Conservation (phyloP, 2,329 filamentous ascomycete genomes). For the Curvularia eragrostidis region DNA sequence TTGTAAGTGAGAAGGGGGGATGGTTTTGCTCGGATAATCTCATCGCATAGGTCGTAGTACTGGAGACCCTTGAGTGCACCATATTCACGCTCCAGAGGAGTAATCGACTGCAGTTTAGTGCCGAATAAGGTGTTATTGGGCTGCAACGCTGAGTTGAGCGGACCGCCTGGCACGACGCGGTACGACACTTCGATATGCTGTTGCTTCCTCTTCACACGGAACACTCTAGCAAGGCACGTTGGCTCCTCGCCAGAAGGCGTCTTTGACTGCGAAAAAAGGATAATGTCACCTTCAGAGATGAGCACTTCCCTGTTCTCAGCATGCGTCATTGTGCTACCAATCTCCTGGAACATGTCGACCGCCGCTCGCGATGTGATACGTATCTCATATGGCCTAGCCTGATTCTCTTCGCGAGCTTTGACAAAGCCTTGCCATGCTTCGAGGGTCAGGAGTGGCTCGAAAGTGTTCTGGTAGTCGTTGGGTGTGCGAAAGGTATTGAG, state of each 20-base stretch:
- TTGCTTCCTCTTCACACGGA: constrained; percentile 80
- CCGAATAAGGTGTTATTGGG: constrained; percentile 75
- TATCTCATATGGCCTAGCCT: constrained; percentile 80
- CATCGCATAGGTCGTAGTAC: constrained; percentile 94
- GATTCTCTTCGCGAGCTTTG: constrained; percentile 85
- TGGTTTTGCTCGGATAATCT: constrained; percentile 87
- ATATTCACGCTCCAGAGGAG: constrained; percentile 93
- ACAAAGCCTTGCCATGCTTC: constrained; percentile 97
- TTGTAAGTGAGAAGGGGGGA: constrained; percentile 85
- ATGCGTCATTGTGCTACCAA: constrained; percentile 81
- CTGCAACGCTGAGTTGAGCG: constrained; percentile 69
- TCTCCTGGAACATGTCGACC: constrained; percentile 91
- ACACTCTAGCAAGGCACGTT: constrained; percentile 87
- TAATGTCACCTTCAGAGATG: constrained; percentile 83
- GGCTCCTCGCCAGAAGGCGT: constrained; percentile 73
- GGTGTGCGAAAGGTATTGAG: constrained; percentile 79
- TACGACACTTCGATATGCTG: constrained; percentile 84
- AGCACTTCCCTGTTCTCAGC: constrained; percentile 73
- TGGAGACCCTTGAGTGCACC: constrained; percentile 88
- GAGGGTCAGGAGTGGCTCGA: constrained; percentile 86
- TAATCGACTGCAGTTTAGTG: constrained; percentile 89
- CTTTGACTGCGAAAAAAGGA: constrained; percentile 78
- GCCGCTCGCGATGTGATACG: constrained; percentile 87
- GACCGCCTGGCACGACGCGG: constrained; percentile 73
- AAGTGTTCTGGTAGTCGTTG: constrained; percentile 82